These are phyloP conservation scores for Teratosphaeria gauchensis DNA, from an alignment of 2,329 filamentous ascomycete species.

Conservation along the genomic window DNA sequence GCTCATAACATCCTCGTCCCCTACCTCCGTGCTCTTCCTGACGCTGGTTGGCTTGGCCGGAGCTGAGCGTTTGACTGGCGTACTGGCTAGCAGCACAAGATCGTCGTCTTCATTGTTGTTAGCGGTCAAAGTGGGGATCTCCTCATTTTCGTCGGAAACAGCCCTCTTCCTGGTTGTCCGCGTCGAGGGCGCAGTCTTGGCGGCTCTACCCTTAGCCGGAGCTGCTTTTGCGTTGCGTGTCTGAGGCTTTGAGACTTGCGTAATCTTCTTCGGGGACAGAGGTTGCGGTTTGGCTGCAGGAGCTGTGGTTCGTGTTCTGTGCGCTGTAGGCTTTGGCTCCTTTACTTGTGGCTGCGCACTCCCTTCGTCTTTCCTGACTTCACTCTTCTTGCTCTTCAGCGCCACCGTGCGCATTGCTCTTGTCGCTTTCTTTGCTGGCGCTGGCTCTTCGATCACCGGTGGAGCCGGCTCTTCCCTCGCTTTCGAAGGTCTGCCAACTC, in stretches of 20 bases:
- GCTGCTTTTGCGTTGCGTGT: conserved; percentile 7
- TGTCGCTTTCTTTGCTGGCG: neutral
- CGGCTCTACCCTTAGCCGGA: conserved; percentile 4
- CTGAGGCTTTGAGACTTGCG: conserved; percentile 20
- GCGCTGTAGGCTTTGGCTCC: conserved; percentile 1
- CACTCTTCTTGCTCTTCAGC: neutral
- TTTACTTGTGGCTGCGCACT: neutral
- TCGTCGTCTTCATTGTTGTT: conserved; percentile 4
- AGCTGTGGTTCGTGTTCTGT: neutral
- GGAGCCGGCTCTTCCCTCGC: conserved; percentile 2
- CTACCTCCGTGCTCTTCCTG: neutral
- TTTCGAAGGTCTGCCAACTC: conserved; percentile 7
- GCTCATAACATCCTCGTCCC: conserved; percentile 13
- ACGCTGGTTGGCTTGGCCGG: neutral
- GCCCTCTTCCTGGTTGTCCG: conserved; percentile 11
- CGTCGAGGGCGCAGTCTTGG: neutral
- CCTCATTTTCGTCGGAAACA: conserved; percentile 24
- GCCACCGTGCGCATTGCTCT: neutral
- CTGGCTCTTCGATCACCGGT: neutral
- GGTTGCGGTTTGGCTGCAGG: conserved; percentile 16
- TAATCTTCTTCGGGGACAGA: conserved; percentile 29
- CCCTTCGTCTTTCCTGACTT: neutral
- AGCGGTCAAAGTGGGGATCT: conserved; percentile 6
- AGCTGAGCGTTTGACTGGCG: conserved; percentile 2
- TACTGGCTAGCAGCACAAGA: conserved; percentile 1